These are phyloP conservation scores for Infundibulicybe gibba DNA, from an alignment of 768 basidiomycete species.

Conservation along the genomic window DNA sequence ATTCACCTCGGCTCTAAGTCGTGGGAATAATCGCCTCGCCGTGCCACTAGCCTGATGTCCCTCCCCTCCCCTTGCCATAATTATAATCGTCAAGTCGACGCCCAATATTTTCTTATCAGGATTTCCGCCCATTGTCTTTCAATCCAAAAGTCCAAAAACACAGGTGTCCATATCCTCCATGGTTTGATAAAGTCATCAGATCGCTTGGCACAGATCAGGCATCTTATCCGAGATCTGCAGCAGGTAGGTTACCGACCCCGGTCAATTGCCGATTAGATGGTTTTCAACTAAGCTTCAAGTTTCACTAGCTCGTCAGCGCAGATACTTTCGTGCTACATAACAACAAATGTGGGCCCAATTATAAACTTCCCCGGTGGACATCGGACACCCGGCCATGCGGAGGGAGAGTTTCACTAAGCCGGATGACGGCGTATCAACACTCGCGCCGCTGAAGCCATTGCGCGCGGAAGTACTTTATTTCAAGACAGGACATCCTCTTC, in stretches of 20 bases:
- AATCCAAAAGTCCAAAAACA: too few relatives aligned
- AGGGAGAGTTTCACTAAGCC: too few relatives aligned
- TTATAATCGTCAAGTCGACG: too few relatives aligned
- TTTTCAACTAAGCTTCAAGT: slow-evolving; percentile 1
- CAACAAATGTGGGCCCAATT: too few relatives aligned
- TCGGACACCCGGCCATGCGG: too few relatives aligned
- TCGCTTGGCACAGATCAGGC: slow-evolving; percentile 12
- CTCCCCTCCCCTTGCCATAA: neutral
- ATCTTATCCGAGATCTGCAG: slow-evolving; percentile 28
- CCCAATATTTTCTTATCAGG: too few relatives aligned
- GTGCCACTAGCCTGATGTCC: slow-evolving; percentile 4
- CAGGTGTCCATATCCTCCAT: neutral
- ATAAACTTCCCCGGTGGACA: too few relatives aligned
- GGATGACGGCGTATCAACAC: too few relatives aligned
- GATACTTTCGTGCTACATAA: too few relatives aligned
- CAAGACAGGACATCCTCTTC: slow-evolving; percentile 11
- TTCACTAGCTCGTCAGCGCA: too few relatives aligned
- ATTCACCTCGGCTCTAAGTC: slow-evolving; percentile 13
- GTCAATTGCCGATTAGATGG: slow-evolving; percentile 7
- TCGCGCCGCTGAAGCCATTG: too few relatives aligned
- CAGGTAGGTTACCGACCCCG: slow-evolving; percentile 18
- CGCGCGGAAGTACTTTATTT: neutral
- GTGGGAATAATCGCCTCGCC: slow-evolving; percentile 13
- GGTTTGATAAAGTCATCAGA: slow-evolving; percentile 9
- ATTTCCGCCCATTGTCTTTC: too few relatives aligned